Conservation (phyloP, 139 green algal species). For the Mesotaenium endlicherianum region DNA sequence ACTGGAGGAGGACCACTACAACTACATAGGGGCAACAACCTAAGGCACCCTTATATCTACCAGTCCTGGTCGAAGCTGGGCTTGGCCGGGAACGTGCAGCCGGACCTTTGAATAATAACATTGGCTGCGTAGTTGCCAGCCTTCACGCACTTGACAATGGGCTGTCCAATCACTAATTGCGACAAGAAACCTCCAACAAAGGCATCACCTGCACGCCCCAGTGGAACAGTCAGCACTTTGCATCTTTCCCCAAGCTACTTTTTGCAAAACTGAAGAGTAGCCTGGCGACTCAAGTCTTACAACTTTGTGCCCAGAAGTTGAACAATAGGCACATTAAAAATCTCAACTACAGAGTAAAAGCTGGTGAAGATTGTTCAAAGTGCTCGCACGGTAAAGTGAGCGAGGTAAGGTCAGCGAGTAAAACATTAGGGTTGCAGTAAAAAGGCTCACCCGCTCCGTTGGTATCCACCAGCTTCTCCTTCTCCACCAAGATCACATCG, state of each 20-base stretch:
- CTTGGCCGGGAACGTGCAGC: conserved; percentile 64
- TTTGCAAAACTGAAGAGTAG: too few relatives aligned
- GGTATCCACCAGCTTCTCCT: conserved; percentile 94
- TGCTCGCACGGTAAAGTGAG: not conserved
- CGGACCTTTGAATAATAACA: conserved; percentile 90
- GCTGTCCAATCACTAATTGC: conserved; percentile 87
- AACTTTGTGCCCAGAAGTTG: not conserved
- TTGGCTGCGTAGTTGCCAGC: conserved; percentile 92
- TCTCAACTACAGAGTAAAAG: too few relatives aligned
- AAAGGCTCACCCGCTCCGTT: conserved; percentile 74
- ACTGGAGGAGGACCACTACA: too few relatives aligned
- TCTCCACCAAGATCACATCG: conserved; percentile 68
- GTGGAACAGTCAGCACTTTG: too few relatives aligned
- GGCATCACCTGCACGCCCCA: conserved; percentile 43
- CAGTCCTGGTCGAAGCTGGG: conserved; percentile 12
- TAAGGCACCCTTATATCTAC: too few relatives aligned
- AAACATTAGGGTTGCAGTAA: not conserved
- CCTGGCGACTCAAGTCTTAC: not conserved
- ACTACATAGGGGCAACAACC: too few relatives aligned
- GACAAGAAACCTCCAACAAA: conserved; percentile 97
- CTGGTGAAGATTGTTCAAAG: too few relatives aligned
- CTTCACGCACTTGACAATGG: conserved; percentile 69
- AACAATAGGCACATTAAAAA: too few relatives aligned
- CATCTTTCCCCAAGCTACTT: too few relatives aligned
- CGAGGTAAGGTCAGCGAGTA: too few relatives aligned